Evolutionary conservation across 148 eudicot genomes (phyloP).

Genomic region (Rheum nobile): DNA sequence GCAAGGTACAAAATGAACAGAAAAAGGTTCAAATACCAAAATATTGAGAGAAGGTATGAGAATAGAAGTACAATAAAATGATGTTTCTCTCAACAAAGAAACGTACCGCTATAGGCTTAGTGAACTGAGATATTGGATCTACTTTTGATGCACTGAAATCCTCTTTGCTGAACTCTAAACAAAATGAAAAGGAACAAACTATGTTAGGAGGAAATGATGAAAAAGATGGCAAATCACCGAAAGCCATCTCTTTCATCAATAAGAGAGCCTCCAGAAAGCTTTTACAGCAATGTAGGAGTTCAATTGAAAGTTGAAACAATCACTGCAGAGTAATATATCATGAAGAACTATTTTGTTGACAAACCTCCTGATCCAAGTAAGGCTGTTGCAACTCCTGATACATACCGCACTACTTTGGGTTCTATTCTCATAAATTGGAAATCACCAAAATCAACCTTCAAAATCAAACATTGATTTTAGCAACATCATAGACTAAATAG

Average conservation of each 20-base stretch:
- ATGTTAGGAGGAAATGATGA: background rate
- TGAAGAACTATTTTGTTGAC: slow-evolving; percentile 11
- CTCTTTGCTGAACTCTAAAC: slow-evolving; percentile 65
- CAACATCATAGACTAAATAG: background rate
- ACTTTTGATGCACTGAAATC: slow-evolving; percentile 63
- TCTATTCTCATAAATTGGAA: slow-evolving; percentile 84
- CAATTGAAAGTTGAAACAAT: background rate
- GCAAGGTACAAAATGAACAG: slow-evolving; percentile 10
- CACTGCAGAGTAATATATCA: background rate
- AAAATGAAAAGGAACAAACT: slow-evolving; percentile 1
- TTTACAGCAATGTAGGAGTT: background rate
- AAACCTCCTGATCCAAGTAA: slow-evolving; percentile 95
- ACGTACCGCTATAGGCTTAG: slow-evolving; percentile 78
- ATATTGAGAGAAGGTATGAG: background rate
- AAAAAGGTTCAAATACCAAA: slow-evolving; percentile 10
- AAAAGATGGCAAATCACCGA: slow-evolving; percentile 3
- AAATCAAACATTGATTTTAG: slow-evolving; percentile 19
- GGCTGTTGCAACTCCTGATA: slow-evolving; percentile 94
- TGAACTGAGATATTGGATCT: slow-evolving; percentile 81
- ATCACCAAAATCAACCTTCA: slow-evolving; percentile 95
- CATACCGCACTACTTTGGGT: slow-evolving; percentile 77
- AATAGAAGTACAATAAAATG: background rate
- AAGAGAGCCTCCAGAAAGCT: background rate
- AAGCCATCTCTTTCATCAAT: background rate
- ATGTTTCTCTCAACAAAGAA: slow-evolving; percentile 3